These are phyloP conservation scores for Cystobasidiaceae sp. DNA, from an alignment of 1,284 basidiomycete species.

Conservation along the genomic window DNA sequence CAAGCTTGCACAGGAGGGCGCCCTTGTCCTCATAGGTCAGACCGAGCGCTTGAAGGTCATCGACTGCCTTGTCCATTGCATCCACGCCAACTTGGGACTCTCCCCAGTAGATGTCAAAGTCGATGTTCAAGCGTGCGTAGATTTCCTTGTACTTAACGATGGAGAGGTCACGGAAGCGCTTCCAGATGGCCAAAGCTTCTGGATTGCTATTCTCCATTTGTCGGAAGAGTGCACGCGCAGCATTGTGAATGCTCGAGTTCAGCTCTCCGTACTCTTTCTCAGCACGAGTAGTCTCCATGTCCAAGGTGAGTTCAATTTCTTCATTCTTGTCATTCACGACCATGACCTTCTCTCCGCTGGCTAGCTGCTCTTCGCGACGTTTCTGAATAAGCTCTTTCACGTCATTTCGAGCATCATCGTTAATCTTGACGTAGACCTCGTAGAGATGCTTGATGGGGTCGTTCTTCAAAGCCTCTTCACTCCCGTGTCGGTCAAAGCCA, in stretches of 20 bases:
- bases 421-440: conserved; percentile 90
- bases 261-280: conserved; percentile 36
- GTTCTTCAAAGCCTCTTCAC: conserved; percentile 70
- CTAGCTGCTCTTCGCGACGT: conserved; percentile 10
- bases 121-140: conserved; percentile 84
- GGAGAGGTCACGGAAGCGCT: conserved; percentile 84
- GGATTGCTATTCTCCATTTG: conserved; percentile 94
- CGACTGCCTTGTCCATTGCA: conserved; percentile 67
- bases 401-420: conserved; percentile 63
- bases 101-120: conserved; percentile 90
- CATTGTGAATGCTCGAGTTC: conserved; percentile 60
- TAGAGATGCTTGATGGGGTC: conserved; percentile 95
- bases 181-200: conserved; percentile 77
- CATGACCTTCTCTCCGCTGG: conserved; percentile 22
- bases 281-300: conserved; percentile 17
- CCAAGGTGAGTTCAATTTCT: conserved; percentile 34
- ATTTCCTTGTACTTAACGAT: conserved; percentile 86
- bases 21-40: conserved; percentile 55
- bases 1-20: conserved; percentile 75
- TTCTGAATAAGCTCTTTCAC: conserved; percentile 1
- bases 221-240: conserved; percentile 87
- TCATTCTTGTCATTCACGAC: conserved; percentile 54
- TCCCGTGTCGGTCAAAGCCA: conserved; percentile 88
- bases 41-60: conserved; percentile 56
- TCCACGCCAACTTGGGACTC: conserved; percentile 82